These are phyloP conservation scores for Debaryomyces psychrophilus DNA, from an alignment of 1,139 yeast species.

Conservation along the genomic window DNA sequence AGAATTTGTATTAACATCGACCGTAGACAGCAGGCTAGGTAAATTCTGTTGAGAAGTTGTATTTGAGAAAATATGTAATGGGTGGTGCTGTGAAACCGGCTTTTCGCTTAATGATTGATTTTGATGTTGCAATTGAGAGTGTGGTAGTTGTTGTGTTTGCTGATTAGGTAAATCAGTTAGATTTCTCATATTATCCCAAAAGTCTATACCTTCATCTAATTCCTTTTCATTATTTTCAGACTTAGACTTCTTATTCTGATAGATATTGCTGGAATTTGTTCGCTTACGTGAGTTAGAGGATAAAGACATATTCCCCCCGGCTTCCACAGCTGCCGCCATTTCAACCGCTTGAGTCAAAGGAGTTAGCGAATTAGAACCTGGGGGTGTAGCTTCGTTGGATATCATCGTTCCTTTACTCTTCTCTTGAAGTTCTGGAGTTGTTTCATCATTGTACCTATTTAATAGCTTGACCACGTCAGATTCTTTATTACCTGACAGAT, in stretches of 20 bases:
- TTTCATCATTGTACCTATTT: slow-evolving; percentile 26
- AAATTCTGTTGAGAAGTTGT: slow-evolving; percentile 24
- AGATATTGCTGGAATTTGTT: not conserved
- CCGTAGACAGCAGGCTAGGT: not conserved
- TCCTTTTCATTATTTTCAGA: slow-evolving; percentile 22
- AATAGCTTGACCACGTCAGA: slow-evolving; percentile 47
- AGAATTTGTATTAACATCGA: slow-evolving; percentile 13
- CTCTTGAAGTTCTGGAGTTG: slow-evolving; percentile 3
- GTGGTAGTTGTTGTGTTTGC: slow-evolving; percentile 19
- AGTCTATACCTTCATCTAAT: slow-evolving; percentile 55
- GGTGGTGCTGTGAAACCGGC: slow-evolving; percentile 55
- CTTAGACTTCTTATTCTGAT: slow-evolving; percentile 16
- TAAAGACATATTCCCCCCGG: slow-evolving; percentile 15
- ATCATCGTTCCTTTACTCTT: slow-evolving; percentile 7
- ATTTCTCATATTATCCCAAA: slow-evolving; percentile 71
- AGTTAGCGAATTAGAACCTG: slow-evolving; percentile 32
- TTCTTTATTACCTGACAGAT: slow-evolving; percentile 26
- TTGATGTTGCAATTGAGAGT: slow-evolving; percentile 16
- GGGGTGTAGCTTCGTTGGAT: slow-evolving; percentile 14
- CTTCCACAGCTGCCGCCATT: slow-evolving; percentile 43
- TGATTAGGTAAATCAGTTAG: slow-evolving; percentile 40
- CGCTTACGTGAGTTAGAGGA: slow-evolving; percentile 4
- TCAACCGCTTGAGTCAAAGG: slow-evolving; percentile 51
- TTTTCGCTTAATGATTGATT: slow-evolving; percentile 17
- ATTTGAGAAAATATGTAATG: slow-evolving; percentile 38